Conservation (phyloP, 345 rosid genomes). For the Psidium guajava region DNA sequence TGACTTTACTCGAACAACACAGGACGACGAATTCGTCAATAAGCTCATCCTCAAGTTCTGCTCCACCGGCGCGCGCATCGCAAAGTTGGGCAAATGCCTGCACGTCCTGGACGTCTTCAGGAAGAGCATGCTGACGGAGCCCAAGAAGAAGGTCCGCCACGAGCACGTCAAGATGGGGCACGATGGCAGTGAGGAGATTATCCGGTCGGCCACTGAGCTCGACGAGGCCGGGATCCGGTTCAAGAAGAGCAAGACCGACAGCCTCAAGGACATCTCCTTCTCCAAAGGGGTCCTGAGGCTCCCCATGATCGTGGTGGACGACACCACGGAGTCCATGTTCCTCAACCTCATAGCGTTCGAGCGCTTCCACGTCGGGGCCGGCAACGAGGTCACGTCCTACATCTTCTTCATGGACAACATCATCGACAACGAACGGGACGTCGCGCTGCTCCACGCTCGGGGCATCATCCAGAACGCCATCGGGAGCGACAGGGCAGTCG, state of each 20-base stretch:
- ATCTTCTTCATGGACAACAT: slow-evolving; percentile 38
- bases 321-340: slow-evolving; percentile 3
- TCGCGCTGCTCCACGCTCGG: slow-evolving; percentile 20
- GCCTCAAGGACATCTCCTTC: slow-evolving; percentile 6
- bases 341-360: slow-evolving; percentile 13
- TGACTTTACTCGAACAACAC: background rate
- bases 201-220: background rate
- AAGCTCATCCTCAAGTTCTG: slow-evolving; percentile 3
- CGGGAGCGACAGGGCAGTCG: slow-evolving; percentile 39
- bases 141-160: background rate
- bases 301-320: background rate
- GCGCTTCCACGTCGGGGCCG: slow-evolving; percentile 19
- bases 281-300: background rate
- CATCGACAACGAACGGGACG: slow-evolving; percentile 31
- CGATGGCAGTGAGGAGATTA: background rate
- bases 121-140: background rate
- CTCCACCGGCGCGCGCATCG: background rate
- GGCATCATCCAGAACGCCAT: slow-evolving; percentile 36
- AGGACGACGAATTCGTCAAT: background rate
- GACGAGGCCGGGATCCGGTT: background rate
- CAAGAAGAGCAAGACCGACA: background rate
- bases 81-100: background rate
- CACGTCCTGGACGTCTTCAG: slow-evolving; percentile 7
- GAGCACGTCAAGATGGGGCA: background rate
- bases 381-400: slow-evolving; percentile 29